Base-by-base conservation (phyloP, 768 basidiomycete genomes). In the Russula sp. region DNA sequence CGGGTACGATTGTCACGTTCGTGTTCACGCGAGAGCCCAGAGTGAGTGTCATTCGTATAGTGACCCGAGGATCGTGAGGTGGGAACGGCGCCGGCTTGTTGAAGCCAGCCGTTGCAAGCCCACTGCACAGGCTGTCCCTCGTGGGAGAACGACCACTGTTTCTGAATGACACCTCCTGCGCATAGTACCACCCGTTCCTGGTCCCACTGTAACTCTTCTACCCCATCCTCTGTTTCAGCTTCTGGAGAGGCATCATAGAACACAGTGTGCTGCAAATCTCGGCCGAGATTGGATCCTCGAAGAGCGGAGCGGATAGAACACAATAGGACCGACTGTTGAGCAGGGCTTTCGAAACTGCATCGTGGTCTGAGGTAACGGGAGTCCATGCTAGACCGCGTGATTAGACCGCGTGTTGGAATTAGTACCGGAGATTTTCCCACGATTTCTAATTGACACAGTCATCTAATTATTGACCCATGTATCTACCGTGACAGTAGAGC, bases 91-190 rank as follows among this genome's bases (percentile, higher is more conserved):
- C 73, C 74, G 7, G 77, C 72, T 68, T 86, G 84, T 68, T 87
- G 84, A 42, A 93, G 78, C 72, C 80, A 81, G 4, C 87, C 91
- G n/a, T 88, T 77, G 70, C 90, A 91, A 6, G 88, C 91, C 76
- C 81, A 89, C 68, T 90, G 90, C 39, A 94, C 82, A 1, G 80
- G 78, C 69, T 93, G 86, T 6, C 78, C 81, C 69, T 90, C 89
- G 47, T 83, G 77, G n/a, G 76, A 72, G 70, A 92, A 89, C 57
- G 79, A 81, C 91, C 91, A 93, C 69, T 84, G 84, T 69, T 86
- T 85, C 60, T 76, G 77, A 57, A 91, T 82, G 16, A 88, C 77
- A 0, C 88, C 87, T 0, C 88, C 91, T 18, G 78, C 77, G 62
- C 82, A 85, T 67, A 89, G 76, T 0, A 88, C 75, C 0, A 88